Conservation (phyloP, 2,329 filamentous ascomycete species). For the Colletotrichum orchidophilum region DNA sequence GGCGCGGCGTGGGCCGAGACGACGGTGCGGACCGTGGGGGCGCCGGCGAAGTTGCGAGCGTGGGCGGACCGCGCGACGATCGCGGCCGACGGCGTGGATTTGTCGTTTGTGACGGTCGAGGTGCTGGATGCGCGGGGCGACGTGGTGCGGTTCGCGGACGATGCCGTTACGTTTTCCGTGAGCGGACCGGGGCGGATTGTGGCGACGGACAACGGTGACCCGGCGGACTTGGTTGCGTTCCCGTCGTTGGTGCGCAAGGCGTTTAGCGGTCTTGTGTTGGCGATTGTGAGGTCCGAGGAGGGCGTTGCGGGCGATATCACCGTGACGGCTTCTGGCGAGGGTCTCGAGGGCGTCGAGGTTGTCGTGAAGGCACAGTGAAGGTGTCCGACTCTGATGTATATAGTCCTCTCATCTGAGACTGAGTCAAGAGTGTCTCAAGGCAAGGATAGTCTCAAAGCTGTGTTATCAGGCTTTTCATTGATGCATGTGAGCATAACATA, state of each 20-base stretch:
- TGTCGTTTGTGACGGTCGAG: constrained; percentile 56
- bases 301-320: constrained; percentile 10
- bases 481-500: too few relatives aligned
- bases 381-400: neutral
- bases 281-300: constrained; percentile 46
- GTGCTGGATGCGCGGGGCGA: constrained; percentile 55
- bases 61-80: constrained; percentile 52
- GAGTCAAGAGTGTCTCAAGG: neutral
- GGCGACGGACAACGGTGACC: constrained; percentile 62
- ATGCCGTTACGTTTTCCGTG: constrained; percentile 54
- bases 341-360: constrained; percentile 2
- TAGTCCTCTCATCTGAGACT: neutral
- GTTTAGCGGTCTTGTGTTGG: constrained; percentile 51
- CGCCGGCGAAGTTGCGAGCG: constrained; percentile 47
- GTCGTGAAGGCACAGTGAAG: neutral
- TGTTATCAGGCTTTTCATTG: too few relatives aligned
- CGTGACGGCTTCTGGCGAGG: constrained; percentile 2
- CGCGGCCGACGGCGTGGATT: constrained; percentile 52
- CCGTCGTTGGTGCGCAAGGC: constrained; percentile 49
- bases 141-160: constrained; percentile 52
- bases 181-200: constrained; percentile 55
- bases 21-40: constrained; percentile 51
- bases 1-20: constrained; percentile 57
- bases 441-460: too few relatives aligned
- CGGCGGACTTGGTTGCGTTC: constrained; percentile 54